Conservation (phyloP, 23 red algal genomes). For the Gracilariopsis chorda region DNA sequence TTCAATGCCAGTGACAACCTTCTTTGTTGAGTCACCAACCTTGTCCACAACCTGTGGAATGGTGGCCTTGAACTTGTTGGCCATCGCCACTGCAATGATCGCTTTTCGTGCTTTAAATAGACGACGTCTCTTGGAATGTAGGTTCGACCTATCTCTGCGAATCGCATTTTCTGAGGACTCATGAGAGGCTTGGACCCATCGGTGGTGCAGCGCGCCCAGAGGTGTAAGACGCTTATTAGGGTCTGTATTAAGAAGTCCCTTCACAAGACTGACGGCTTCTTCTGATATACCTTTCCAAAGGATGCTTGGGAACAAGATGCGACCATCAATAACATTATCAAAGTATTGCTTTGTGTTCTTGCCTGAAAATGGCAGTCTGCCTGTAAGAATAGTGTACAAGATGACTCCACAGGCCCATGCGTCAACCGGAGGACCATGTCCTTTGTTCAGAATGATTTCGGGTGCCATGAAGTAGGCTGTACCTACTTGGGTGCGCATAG, state of each 20-base stretch:
- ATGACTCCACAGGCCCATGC: constrained; percentile 73
- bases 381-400: constrained; percentile 67
- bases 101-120: constrained; percentile 61
- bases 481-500: constrained; percentile 71
- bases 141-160: constrained; percentile 62
- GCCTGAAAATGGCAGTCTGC: constrained; percentile 70
- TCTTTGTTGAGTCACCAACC: constrained; percentile 54
- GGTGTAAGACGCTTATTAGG: constrained; percentile 69
- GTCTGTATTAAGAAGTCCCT: constrained; percentile 57
- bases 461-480: constrained; percentile 87
- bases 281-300: constrained; percentile 61
- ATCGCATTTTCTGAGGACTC: constrained; percentile 28
- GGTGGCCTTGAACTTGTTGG: constrained; percentile 56
- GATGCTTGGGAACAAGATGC: constrained; percentile 32
- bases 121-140: constrained; percentile 56
- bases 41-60: constrained; percentile 64
- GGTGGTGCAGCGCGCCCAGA: constrained; percentile 64
- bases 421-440: constrained; percentile 61
- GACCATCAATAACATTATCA: constrained; percentile 20
- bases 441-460: constrained; percentile 68
- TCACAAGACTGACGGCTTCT: constrained; percentile 63
- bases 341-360: constrained; percentile 57
- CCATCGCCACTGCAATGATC: constrained; percentile 68
- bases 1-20: constrained; percentile 45
- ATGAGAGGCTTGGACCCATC: constrained; percentile 33